Base-by-base conservation (phyloP, 106 monocot species). In the Xerophyta viscosa region DNA sequence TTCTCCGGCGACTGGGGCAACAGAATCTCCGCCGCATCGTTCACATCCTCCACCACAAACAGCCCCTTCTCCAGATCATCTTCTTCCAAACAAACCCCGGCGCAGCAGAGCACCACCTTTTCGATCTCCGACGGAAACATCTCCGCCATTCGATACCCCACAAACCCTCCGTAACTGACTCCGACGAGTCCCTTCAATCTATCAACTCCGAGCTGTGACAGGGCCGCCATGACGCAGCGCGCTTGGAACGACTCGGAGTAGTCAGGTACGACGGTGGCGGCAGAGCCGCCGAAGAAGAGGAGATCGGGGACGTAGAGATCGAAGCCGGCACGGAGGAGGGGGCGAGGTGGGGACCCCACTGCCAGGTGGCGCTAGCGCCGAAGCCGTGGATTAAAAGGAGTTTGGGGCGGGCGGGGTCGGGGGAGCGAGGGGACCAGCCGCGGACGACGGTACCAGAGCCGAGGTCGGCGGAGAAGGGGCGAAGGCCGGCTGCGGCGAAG, bases 101-200 rank as follows among this genome's bases (percentile, higher is more conserved):
- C 46, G 54, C 69, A 76, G 47, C 75, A 76, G 20, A 76, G 45
- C 25, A 63, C 75, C 44, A 67, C 33, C 49, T 49, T 31, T 20
- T 67, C 67, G 19, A 67, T 50, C 36, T 20, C 12, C 2, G 48
- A 57, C 39, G 67, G 57, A n/a, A 36, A 57, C 60, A 43, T 44
- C 21, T 55, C 71, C 30, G 72, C 72, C 52, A 72, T 59, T 27
- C 33, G 51, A 51, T 37, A 72, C 18, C 49, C 66, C n/a, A 72
- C 72, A 51, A 72, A 72, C 17, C 72, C 72, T 15, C 65, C 72
- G 37, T 72, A 72, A 37, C 72, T 72, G 53, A 72, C 66, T n/a
- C 72, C 65, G 14, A 45, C 30, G 13, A 72, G 31, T 1, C 44
- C 24, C 27, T 20, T 42, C 45, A 46, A 2, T 20, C 44, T 39